Evolutionary conservation across 495 filamentous ascomycete genomes (phyloP), one percentile per base, ranked within the genome.

Genomic region (Penicillium nucicola): DNA sequence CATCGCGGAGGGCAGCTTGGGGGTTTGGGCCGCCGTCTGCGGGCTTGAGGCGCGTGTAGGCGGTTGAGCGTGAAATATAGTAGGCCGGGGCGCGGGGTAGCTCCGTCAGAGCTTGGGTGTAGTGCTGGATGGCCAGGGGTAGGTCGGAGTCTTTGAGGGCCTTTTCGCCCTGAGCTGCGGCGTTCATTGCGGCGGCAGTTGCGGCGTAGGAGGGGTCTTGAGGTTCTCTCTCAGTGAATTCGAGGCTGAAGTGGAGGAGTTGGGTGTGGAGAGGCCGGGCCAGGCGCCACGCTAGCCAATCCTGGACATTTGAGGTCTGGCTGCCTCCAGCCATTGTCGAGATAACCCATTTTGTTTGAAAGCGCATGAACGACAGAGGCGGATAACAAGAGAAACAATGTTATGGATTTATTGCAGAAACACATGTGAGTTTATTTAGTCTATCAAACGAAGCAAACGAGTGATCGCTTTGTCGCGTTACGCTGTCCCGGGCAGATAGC

Each of bases 11-110:
- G 0, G 93, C 87, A 34, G 68, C 63, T 11, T 55, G n/a, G 50
- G 69, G 69, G 25, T 84, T 68, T 1, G 80, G 69, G 5, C 70
- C 70, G 12, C 72, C 72, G 33, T 75, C 61, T 41, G 58, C 62
- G 35, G 77, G 69, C 45, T 75, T 76, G 1, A 82, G 69, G 46
- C 92, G 86, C 8, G 89, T 80, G 60, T 89, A 86, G 22, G 91
- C 90, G 10, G 84, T 92, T 2, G 90, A 88, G 20, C 95, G 89
- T 64, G 93, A 86, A 52, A 96, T 82, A 53, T 93, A 87, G 80
- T 95, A 97, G 50, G 81, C 66, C 5, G 89, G 87, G 7, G 90
- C 86, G 28, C 77, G 81, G 10, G 88, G 84, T 6, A 78, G 76
- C 30, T 70, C 65, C 22, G 74, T 57, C 5, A 98, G 71, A n/a